A percentile compares a stretch with the other conserved stretches of the same genome.
phyloP scores from a whole-genome alignment of 2,329 filamentous ascomycete genomes.

The Ophiocordyceps camponoti-saundersi region DNA sequence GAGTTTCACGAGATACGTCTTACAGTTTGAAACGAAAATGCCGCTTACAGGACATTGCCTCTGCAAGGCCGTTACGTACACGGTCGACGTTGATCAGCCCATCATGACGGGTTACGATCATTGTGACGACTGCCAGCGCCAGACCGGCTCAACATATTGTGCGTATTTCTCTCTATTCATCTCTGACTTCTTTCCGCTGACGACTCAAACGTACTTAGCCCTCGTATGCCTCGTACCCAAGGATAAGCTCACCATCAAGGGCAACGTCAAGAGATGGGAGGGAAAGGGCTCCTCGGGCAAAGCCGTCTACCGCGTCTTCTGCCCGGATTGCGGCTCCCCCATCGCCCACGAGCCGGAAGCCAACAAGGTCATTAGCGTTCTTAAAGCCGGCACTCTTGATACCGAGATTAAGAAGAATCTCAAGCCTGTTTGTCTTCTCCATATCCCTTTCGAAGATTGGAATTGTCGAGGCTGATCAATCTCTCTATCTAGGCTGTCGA shows the following conservation, averaged over 20 bases:
- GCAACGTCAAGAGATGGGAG: slow-evolving; percentile 47
- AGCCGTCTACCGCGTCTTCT: slow-evolving; percentile 51
- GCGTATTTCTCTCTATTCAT: slow-evolving; percentile 9
- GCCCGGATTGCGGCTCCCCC: slow-evolving; percentile 50
- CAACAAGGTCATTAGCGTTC: slow-evolving; percentile 46
- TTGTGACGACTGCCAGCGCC: slow-evolving; percentile 58
- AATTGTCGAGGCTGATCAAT: background rate
- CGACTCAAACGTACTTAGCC: slow-evolving; percentile 21
- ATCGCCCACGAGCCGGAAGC: slow-evolving; percentile 55
- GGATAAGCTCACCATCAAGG: slow-evolving; percentile 44
- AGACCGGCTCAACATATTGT: slow-evolving; percentile 54
- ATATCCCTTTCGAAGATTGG: background rate
- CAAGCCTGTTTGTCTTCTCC: slow-evolving; percentile 35
- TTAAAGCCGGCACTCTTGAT: slow-evolving; percentile 49
- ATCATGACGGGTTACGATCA: slow-evolving; percentile 48
- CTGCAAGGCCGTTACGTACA: slow-evolving; percentile 56
- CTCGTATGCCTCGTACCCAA: slow-evolving; percentile 50
- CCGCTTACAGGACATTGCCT: slow-evolving; percentile 53
- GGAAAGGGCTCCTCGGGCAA: slow-evolving; percentile 44
- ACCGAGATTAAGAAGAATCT: slow-evolving; percentile 48
- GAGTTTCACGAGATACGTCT: background rate
- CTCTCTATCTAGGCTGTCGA: slow-evolving; percentile 35
- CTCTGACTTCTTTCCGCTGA: background rate
- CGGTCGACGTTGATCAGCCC: slow-evolving; percentile 32
- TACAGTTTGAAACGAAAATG: slow-evolving; percentile 21